Conservation (phyloP, 495 filamentous ascomycete genomes). For the Mycothermus thermophilus region DNA sequence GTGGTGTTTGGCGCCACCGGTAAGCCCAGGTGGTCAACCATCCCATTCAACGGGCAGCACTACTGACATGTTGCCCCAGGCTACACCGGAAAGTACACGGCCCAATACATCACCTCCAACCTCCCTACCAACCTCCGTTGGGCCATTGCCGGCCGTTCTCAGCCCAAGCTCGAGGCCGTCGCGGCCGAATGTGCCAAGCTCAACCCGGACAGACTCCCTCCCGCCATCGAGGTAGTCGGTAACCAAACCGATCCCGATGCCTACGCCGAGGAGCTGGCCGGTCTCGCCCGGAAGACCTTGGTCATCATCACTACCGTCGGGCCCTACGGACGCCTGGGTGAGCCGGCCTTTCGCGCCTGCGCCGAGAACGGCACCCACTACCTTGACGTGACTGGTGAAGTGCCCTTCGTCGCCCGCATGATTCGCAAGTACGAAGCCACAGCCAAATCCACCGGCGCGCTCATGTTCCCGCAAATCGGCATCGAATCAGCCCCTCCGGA, state of each 20-base stretch:
- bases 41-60: too few species aligned
- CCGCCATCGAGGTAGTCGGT: slow-evolving; percentile 53
- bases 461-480: slow-evolving; percentile 77
- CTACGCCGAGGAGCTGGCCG: too few species aligned
- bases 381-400: slow-evolving; percentile 80
- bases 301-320: slow-evolving; percentile 76
- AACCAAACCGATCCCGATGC: slow-evolving; percentile 48
- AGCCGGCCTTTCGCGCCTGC: slow-evolving; percentile 75
- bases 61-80: too few species aligned
- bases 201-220: slow-evolving; percentile 55
- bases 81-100: slow-evolving; percentile 70
- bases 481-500: slow-evolving; percentile 80
- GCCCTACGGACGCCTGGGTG: slow-evolving; percentile 67
- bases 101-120: slow-evolving; percentile 59
- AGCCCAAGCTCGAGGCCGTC: slow-evolving; percentile 53
- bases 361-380: slow-evolving; percentile 81
- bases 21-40: slow-evolving; percentile 8
- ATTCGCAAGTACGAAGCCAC: slow-evolving; percentile 64
- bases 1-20: slow-evolving; percentile 63
- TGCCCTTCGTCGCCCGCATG: slow-evolving; percentile 65
- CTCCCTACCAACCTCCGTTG: slow-evolving; percentile 74
- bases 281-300: slow-evolving; percentile 59
- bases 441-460: slow-evolving; percentile 61
- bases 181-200: slow-evolving; percentile 48
- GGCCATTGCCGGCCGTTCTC: slow-evolving; percentile 77